These are phyloP conservation scores for Kwoniella mangroviensis DNA, from an alignment of 768 basidiomycete genomes.

Conservation along the genomic window DNA sequence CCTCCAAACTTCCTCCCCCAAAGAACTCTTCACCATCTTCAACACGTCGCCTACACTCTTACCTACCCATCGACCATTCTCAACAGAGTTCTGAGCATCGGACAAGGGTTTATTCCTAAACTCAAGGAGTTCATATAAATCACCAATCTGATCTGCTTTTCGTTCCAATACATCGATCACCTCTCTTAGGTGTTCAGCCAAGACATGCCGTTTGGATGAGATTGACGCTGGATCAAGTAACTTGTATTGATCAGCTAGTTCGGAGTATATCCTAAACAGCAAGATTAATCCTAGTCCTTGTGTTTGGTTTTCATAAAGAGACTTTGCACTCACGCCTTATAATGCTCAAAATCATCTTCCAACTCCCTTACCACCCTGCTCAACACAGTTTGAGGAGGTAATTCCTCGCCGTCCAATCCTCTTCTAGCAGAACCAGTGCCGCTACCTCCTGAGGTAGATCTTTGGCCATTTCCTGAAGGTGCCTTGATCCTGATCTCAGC, in stretches of 20 bases:
- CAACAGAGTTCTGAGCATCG: neutral
- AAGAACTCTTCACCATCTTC: slow-evolving; percentile 40
- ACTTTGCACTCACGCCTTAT: slow-evolving; percentile 73
- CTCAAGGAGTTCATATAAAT: slow-evolving; percentile 78
- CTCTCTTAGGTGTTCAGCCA: slow-evolving; percentile 85
- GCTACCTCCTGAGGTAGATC: slow-evolving; percentile 2
- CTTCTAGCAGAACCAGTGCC: neutral
- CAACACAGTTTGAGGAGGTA: slow-evolving; percentile 87
- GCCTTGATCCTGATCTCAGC: neutral
- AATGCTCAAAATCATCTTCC: slow-evolving; percentile 93
- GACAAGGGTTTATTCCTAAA: slow-evolving; percentile 59
- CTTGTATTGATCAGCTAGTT: slow-evolving; percentile 91
- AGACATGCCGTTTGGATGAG: slow-evolving; percentile 76
- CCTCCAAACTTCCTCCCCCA: slow-evolving; percentile 46
- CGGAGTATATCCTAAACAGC: slow-evolving; percentile 82
- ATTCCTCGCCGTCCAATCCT: slow-evolving; percentile 53
- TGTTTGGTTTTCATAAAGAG: neutral
- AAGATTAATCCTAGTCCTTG: neutral
- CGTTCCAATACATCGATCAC: slow-evolving; percentile 90
- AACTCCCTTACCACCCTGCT: slow-evolving; percentile 80
- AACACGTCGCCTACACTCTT: slow-evolving; percentile 44
- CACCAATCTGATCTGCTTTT: slow-evolving; percentile 96
- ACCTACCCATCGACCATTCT: slow-evolving; percentile 12
- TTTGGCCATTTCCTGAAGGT: neutral
- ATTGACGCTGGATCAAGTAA: slow-evolving; percentile 82